Evolutionary conservation across 2,329 filamentous ascomycete species (phyloP).

Genomic region (Penicillium paneum): DNA sequence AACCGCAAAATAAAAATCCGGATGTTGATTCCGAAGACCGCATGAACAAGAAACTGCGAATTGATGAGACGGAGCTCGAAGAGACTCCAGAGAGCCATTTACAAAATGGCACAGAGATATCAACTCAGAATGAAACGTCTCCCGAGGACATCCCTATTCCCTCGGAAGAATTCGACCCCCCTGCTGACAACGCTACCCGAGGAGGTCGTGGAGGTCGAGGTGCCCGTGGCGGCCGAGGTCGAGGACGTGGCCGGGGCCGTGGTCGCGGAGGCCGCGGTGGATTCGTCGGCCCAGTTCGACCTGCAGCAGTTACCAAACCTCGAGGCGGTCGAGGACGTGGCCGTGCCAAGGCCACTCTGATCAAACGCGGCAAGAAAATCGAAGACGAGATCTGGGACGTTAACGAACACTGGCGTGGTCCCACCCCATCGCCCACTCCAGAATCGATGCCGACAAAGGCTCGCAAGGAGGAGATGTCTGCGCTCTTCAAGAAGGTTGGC

Average conservation of each 20-base stretch:
- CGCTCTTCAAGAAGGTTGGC: slow-evolving; percentile 42
- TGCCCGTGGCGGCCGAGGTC: slow-evolving; percentile 24
- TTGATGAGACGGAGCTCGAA: slow-evolving; percentile 29
- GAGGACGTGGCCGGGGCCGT: slow-evolving; percentile 33
- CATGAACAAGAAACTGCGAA: slow-evolving; percentile 30
- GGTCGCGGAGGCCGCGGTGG: slow-evolving; percentile 36
- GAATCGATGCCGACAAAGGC: slow-evolving; percentile 39
- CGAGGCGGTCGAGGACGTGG: slow-evolving; percentile 32
- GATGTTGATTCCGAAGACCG: slow-evolving; percentile 15
- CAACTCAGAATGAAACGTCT: slow-evolving; percentile 20
- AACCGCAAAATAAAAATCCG: slow-evolving; percentile 18
- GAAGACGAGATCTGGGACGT: slow-evolving; percentile 27
- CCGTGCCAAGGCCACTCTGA: slow-evolving; percentile 16
- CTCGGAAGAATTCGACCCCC: slow-evolving; percentile 2
- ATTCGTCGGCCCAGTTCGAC: slow-evolving; percentile 18
- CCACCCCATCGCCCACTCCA: slow-evolving; percentile 37
- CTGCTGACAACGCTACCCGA: slow-evolving; percentile 1
- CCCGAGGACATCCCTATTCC: slow-evolving; percentile 9
- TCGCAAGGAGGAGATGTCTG: slow-evolving; percentile 43
- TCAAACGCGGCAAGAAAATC: slow-evolving; percentile 22
- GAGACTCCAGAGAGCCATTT: slow-evolving; percentile 20
- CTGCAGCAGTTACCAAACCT: slow-evolving; percentile 15
- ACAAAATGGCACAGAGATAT: slow-evolving; percentile 22
- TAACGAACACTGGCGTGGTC: slow-evolving; percentile 31
- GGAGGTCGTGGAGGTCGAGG: slow-evolving; percentile 18